phyloP scores from a whole-genome alignment of 345 rosid genomes.

The Salix caprea region DNA sequence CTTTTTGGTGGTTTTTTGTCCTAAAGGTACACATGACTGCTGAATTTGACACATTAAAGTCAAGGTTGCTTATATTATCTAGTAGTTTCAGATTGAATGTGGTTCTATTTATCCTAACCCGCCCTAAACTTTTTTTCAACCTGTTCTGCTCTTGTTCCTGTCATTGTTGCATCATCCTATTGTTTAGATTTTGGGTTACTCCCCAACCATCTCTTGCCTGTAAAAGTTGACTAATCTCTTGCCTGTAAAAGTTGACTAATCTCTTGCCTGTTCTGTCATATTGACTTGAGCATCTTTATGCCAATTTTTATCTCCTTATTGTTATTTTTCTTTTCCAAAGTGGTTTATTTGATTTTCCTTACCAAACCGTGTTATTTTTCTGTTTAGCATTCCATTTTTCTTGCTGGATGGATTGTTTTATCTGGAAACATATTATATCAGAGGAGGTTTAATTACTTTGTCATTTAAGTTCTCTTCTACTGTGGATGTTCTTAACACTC shows the following conservation, averaged over 20 bases:
- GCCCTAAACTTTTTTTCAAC: background rate
- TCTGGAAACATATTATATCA: background rate
- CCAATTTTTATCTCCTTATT: background rate
- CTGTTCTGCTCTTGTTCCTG: background rate
- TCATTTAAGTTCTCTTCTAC: background rate
- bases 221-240: background rate
- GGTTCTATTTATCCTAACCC: background rate
- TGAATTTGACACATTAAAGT: background rate
- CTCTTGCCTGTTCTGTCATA: background rate
- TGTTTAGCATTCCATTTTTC: background rate
- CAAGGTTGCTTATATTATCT: background rate
- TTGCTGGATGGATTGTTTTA: background rate
- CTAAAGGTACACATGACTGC: slow-evolving; percentile 24
- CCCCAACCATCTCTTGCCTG: background rate
- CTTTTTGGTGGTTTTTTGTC: background rate
- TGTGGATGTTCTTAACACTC: background rate
- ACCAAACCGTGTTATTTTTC: background rate
- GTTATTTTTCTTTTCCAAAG: background rate
- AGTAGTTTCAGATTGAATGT: slow-evolving; percentile 4
- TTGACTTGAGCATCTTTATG: background rate
- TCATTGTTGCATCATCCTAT: background rate
- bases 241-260: background rate
- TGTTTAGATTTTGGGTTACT: background rate
- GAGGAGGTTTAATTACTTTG: background rate
- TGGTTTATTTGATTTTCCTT: slow-evolving; percentile 1